These are phyloP conservation scores for Xylariaceae sp. DNA, from an alignment of 2,329 filamentous ascomycete genomes.

Conservation along the genomic window DNA sequence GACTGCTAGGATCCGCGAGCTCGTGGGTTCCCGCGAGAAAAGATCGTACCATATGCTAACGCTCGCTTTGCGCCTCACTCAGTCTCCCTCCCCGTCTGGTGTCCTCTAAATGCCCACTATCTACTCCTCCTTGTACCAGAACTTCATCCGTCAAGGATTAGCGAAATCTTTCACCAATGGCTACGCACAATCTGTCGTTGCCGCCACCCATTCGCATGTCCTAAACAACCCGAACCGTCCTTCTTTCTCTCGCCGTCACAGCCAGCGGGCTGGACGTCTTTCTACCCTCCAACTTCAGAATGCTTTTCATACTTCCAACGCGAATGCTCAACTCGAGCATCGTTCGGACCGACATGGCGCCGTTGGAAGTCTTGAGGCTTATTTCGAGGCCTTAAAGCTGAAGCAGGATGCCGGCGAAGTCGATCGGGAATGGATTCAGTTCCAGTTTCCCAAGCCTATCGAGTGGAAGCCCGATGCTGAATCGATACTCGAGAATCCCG, in stretches of 20 bases:
- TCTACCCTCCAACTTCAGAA: constrained; percentile 66
- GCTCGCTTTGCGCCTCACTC: constrained; percentile 23
- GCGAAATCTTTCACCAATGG: constrained; percentile 95
- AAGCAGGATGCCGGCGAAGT: constrained; percentile 45
- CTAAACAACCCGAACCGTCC: constrained; percentile 67
- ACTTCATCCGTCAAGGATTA: constrained; percentile 95
- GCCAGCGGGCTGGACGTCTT: constrained; percentile 50
- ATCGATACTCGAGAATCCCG: constrained; percentile 52
- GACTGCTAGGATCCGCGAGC: neutral
- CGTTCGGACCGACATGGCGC: constrained; percentile 45
- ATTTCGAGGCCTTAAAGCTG: constrained; percentile 85
- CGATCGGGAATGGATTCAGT: constrained; percentile 85
- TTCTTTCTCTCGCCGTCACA: constrained; percentile 55
- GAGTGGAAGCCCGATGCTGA: constrained; percentile 72
- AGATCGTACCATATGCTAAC: constrained; percentile 8
- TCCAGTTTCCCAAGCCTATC: constrained; percentile 80
- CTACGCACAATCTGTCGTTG: constrained; percentile 96
- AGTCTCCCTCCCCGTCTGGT: constrained; percentile 56
- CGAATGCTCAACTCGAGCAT: constrained; percentile 51
- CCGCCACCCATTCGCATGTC: constrained; percentile 76
- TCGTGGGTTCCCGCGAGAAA: neutral
- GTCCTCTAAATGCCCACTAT: constrained; percentile 87
- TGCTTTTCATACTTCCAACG: constrained; percentile 62
- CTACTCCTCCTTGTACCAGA: constrained; percentile 63
- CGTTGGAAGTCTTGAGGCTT: constrained; percentile 74